phyloP scores from a whole-genome alignment of 192 early-diverging fungal genomes.

The Jimgerdemannia flammicorona region DNA sequence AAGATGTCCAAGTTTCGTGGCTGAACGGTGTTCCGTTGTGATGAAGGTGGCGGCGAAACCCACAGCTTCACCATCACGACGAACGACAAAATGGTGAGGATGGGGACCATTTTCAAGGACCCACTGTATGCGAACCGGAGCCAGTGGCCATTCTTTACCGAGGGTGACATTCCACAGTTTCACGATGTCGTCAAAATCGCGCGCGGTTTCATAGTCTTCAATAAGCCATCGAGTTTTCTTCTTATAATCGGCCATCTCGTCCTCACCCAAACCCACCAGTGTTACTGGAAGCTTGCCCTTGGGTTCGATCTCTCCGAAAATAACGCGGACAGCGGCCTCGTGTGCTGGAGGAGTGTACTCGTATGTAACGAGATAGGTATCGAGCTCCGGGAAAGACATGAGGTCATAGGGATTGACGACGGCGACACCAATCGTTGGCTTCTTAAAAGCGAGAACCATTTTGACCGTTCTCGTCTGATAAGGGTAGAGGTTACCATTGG shows the following conservation, averaged over 20 bases:
- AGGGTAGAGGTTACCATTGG: constrained; percentile 27
- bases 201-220: constrained; percentile 6
- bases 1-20: constrained; percentile 18
- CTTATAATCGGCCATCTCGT: background rate
- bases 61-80: constrained; percentile 10
- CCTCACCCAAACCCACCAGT: background rate
- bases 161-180: constrained; percentile 20
- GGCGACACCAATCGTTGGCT: constrained; percentile 18
- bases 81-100: constrained; percentile 19
- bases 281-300: constrained; percentile 18
- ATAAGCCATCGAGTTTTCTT: background rate
- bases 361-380: constrained; percentile 30
- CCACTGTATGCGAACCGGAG: constrained; percentile 4
- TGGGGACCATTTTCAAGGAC: constrained; percentile 9
- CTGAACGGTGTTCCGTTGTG: background rate
- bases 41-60: constrained; percentile 28
- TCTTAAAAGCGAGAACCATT: background rate
- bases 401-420: constrained; percentile 39
- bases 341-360: constrained; percentile 33
- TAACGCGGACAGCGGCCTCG: constrained; percentile 20
- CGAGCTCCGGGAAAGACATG: constrained; percentile 22
- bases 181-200: constrained; percentile 14
- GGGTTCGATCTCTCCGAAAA: constrained; percentile 29
- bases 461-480: constrained; percentile 25
- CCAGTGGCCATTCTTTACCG: constrained; percentile 16